A percentile compares a stretch with the other conserved stretches of the same genome.
These are phyloP conservation scores for Marasmius sp. DNA, from an alignment of 1,284 basidiomycete genomes.

Conservation along the genomic window DNA sequence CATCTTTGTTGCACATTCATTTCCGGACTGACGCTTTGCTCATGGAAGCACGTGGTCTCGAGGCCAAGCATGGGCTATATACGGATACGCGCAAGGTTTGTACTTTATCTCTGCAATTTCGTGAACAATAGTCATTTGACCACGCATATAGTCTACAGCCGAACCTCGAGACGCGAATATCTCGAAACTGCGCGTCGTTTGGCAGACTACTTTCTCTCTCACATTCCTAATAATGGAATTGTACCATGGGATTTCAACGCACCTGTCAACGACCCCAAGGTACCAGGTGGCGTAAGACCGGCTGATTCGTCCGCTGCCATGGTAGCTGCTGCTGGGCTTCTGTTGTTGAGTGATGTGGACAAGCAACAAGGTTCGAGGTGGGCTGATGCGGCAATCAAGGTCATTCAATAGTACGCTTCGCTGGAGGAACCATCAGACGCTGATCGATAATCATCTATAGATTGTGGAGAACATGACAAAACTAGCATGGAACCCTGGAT, in stretches of 20 bases:
- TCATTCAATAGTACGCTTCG: too few relatives aligned
- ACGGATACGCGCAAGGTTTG: constrained; percentile 69
- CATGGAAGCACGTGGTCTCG: constrained; percentile 60
- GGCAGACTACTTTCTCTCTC: constrained; percentile 57
- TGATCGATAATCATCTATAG: constrained; percentile 51
- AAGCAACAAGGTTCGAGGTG: constrained; percentile 11
- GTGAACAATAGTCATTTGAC: neutral
- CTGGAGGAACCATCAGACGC: constrained; percentile 37
- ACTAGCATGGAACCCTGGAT: constrained; percentile 55
- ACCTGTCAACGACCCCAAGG: constrained; percentile 43
- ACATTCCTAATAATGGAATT: constrained; percentile 56
- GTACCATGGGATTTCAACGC: constrained; percentile 77
- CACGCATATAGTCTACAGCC: constrained; percentile 50
- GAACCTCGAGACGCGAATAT: constrained; percentile 50
- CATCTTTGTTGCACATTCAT: too few relatives aligned
- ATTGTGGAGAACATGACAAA: constrained; percentile 51
- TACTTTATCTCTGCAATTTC: constrained; percentile 7
- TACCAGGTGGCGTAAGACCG: constrained; percentile 32
- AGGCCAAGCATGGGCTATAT: constrained; percentile 70
- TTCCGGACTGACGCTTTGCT: neutral
- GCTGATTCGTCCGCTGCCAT: constrained; percentile 70
- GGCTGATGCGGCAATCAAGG: too few relatives aligned
- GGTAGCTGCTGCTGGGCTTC: constrained; percentile 55
- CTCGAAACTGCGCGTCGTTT: constrained; percentile 57
- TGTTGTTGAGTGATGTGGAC: constrained; percentile 59